Conservation (phyloP, 768 basidiomycete species). For the Termitomyces sp. region DNA sequence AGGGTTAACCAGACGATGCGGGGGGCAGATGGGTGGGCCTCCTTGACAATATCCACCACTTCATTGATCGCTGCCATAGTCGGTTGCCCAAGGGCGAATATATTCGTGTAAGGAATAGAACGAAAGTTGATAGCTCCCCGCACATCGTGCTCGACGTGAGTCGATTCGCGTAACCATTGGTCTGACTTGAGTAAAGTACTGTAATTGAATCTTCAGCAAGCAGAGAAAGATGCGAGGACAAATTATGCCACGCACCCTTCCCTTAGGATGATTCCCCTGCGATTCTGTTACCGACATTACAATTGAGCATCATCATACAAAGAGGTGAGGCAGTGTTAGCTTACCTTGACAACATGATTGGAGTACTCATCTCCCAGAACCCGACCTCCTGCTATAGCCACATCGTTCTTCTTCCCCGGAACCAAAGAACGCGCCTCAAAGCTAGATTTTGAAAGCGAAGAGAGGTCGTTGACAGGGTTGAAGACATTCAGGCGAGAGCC, state of each 20-base stretch:
- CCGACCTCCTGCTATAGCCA: slow-evolving; percentile 74
- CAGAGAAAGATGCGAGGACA: background rate
- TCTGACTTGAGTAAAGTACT: slow-evolving; percentile 91
- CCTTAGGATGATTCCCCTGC: slow-evolving; percentile 90
- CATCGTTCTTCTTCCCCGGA: slow-evolving; percentile 68
- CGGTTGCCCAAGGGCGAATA: slow-evolving; percentile 94
- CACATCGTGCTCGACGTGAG: slow-evolving; percentile 59
- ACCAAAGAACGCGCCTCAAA: slow-evolving; percentile 50
- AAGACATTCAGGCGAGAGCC: slow-evolving; percentile 87
- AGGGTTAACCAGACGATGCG: slow-evolving; percentile 87
- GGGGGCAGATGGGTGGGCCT: slow-evolving; percentile 51
- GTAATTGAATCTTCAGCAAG: background rate
- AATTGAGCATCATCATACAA: background rate
- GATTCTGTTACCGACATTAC: slow-evolving; percentile 46
- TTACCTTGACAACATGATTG: slow-evolving; percentile 85
- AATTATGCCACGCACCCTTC: slow-evolving; percentile 50
- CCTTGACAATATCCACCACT: slow-evolving; percentile 62
- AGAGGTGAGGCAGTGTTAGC: background rate
- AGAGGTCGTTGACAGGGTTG: slow-evolving; percentile 85
- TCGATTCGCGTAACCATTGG: slow-evolving; percentile 77
- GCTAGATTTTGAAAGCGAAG: slow-evolving; percentile 68
- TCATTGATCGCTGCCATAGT: slow-evolving; percentile 81
- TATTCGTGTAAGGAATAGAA: slow-evolving; percentile 69
- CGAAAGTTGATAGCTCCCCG: slow-evolving; percentile 97
- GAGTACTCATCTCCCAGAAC: slow-evolving; percentile 95